Evolutionary conservation across 495 filamentous ascomycete genomes (phyloP), one percentile per base, ranked within the genome.

Genomic region (Tuber brumale): DNA sequence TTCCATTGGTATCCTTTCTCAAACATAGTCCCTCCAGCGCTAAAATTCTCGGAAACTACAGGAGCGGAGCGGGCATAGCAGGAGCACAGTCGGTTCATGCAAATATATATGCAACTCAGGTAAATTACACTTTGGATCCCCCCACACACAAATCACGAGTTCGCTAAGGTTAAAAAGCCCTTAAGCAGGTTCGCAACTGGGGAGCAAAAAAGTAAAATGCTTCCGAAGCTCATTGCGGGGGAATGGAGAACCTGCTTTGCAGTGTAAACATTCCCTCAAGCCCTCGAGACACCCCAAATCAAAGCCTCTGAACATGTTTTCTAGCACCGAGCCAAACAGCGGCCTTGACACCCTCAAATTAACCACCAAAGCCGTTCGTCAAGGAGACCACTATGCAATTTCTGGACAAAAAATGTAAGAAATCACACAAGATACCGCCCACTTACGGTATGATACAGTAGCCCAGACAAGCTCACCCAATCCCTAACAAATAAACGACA

Each of bases 31-130:
- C 4, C n/a, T 10, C 69, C 12, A 18, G 31, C 27, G 12, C 43
- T 44, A 44, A 37, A 37, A 37, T 37, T 37, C 37, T 37, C 37
- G 31, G 27, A 61, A 21, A 31, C 14, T 43, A 35, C 72, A 85
- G 84, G 74, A 89, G 89, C 43, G 92, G 92, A 10, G 92, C 92
- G 44, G 91, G 92, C 7, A 92, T 94, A 84, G 91, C 91, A 9
- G 92, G 92, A 8, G 91, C 93, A 0, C 91, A 94, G 77, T 86
- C 89, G 18, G 91, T 93, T 70, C 92, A 94, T 83, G 92, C 91
- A 66, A 92, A 90, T 70, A 69, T 72, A 71, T 77, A 73, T 66
- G 70, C 75, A 18, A 69, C 75, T 41, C 75, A 57, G 74, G 74
- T 72, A 75, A 35, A 23, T n/a, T 44, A 51, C 43, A 72, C 70